These are phyloP conservation scores for Nitzschia inconspicua DNA, from an alignment of 108 stramenopile species.

Conservation along the genomic window DNA sequence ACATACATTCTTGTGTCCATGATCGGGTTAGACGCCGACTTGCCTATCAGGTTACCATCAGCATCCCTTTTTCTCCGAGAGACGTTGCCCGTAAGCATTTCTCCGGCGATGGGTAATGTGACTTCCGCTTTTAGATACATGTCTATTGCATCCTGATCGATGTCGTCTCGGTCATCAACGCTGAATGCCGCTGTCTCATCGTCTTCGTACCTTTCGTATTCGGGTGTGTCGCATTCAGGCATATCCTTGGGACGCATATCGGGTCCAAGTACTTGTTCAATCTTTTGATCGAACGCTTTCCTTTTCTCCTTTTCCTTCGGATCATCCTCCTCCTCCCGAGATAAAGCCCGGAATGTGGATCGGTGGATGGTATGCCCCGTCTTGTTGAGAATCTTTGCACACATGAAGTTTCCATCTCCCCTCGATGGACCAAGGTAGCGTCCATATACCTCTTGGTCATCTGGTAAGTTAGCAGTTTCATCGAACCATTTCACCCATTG, in stretches of 20 bases:
- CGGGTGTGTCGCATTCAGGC: neutral
- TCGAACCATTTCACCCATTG: slow-evolving; percentile 33
- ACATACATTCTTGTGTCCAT: slow-evolving; percentile 36
- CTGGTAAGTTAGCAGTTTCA: neutral
- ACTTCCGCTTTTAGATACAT: slow-evolving; percentile 37
- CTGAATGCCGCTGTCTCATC: neutral
- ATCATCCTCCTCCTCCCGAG: no score
- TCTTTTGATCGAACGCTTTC: neutral
- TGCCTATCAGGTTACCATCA: slow-evolving; percentile 30
- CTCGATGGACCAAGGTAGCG: neutral
- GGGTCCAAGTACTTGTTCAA: neutral
- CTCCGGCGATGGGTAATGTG: slow-evolving; percentile 18
- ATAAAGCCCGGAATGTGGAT: no score
- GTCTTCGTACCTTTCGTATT: neutral
- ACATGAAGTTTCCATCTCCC: no score
- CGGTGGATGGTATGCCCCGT: no score
- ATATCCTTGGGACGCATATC: neutral
- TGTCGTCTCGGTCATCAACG: no score
- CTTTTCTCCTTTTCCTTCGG: neutral
- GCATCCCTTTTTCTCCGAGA: neutral
- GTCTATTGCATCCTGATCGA: slow-evolving; percentile 11
- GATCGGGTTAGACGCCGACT: slow-evolving; percentile 28
- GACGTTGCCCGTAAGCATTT: slow-evolving; percentile 17
- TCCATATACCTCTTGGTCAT: neutral
- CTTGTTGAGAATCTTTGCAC: neutral